A percentile compares a stretch with the other conserved stretches of the same genome.
Evolutionary conservation across 2,329 filamentous ascomycete species (phyloP).

Genomic region (Alternaria sp.): DNA sequence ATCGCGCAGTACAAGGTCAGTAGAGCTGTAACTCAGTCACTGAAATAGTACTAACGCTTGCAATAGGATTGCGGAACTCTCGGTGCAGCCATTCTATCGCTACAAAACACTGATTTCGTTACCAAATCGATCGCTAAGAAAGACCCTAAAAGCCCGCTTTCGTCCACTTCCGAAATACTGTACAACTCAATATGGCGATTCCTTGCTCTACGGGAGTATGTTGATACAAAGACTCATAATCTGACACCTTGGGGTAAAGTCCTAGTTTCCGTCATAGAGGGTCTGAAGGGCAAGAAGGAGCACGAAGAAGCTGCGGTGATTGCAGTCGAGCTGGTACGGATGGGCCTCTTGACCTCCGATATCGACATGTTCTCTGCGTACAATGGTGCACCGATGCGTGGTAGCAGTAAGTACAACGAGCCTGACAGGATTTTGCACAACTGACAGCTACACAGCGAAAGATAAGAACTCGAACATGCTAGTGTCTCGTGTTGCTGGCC

Average conservation of each 20-base stretch:
- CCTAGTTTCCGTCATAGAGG: constrained; percentile 73
- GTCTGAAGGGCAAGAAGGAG: constrained; percentile 65
- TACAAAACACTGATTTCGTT: constrained; percentile 75
- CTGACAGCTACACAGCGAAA: constrained; percentile 61
- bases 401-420: constrained; percentile 47
- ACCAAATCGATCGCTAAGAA: constrained; percentile 72
- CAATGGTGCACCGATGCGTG: constrained; percentile 67
- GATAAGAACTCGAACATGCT: constrained; percentile 82
- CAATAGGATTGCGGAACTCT: constrained; percentile 54
- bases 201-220: constrained; percentile 86
- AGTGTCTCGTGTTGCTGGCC: constrained; percentile 84
- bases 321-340: constrained; percentile 83
- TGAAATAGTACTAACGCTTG: constrained; percentile 14
- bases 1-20: constrained; percentile 38
- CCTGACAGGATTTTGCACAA: background rate
- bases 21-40: background rate
- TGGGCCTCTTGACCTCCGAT: constrained; percentile 78
- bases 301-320: constrained; percentile 82
- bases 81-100: constrained; percentile 61
- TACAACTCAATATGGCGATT: constrained; percentile 87
- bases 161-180: constrained; percentile 74
- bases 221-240: constrained; percentile 75
- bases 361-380: constrained; percentile 66
- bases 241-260: constrained; percentile 84
- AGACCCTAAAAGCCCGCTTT: constrained; percentile 56